phyloP scores from a whole-genome alignment of 306 rosid species.

The Styphnolobium japonicum region DNA sequence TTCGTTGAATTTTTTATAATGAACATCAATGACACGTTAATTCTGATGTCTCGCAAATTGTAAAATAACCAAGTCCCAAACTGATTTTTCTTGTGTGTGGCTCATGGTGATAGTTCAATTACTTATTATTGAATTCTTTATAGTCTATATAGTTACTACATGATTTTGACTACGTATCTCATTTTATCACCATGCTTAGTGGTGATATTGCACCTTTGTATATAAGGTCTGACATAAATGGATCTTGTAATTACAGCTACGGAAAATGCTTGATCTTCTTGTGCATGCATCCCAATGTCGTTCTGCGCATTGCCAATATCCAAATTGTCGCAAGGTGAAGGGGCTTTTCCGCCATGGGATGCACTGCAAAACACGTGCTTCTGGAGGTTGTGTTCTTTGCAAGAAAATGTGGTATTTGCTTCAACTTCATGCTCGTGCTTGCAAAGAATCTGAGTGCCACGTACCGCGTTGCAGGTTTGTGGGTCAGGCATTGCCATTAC shows the following conservation, averaged over 20 bases:
- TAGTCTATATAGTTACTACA: neutral
- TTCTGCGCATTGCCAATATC: constrained; percentile 85
- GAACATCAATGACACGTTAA: neutral
- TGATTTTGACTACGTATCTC: neutral
- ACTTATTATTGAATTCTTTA: neutral
- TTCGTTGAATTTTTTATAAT: too few relatives aligned
- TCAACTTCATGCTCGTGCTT: constrained; percentile 98
- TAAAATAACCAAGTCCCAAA: too few relatives aligned
- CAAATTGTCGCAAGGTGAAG: constrained; percentile 96
- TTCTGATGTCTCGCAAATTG: neutral
- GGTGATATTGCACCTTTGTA: neutral
- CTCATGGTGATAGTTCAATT: neutral
- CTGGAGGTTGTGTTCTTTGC: constrained; percentile 96
- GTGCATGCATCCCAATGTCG: constrained; percentile 98
- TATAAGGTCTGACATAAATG: constrained; percentile 12
- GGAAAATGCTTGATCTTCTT: constrained; percentile 94
- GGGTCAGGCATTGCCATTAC: neutral
- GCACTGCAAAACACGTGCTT: constrained; percentile 85
- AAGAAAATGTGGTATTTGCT: constrained; percentile 99
- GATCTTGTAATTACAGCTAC: constrained; percentile 61
- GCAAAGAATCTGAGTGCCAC: constrained; percentile 91
- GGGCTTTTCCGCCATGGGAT: constrained; percentile 97
- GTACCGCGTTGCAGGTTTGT: constrained; percentile 99
- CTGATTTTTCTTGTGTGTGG: too few relatives aligned
- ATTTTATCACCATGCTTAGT: neutral